Conservation (phyloP, 768 basidiomycete genomes). For the Leccinum broughii region DNA sequence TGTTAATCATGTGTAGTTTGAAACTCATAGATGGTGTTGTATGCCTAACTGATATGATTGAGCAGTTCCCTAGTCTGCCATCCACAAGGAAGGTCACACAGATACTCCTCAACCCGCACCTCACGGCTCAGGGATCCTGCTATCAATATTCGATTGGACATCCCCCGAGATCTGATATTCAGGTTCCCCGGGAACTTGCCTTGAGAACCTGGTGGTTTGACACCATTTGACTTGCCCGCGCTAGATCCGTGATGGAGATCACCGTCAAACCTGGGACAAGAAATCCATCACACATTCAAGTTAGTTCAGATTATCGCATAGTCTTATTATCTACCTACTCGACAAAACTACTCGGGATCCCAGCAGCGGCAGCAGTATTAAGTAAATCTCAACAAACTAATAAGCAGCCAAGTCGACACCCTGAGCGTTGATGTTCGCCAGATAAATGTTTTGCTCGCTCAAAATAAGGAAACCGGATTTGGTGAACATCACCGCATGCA, state of each 20-base stretch:
- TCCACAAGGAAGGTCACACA: background rate
- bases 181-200: too few species aligned
- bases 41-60: background rate
- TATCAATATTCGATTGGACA: background rate
- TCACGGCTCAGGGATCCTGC: background rate
- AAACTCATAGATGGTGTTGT: slow-evolving; percentile 2
- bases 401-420: slow-evolving; percentile 13
- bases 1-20: background rate
- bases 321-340: background rate
- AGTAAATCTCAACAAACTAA: background rate
- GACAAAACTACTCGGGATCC: too few species aligned
- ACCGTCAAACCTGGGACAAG: too few species aligned
- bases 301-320: background rate
- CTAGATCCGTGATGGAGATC: background rate
- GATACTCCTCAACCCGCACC: background rate
- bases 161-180: background rate
- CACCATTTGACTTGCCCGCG: too few species aligned
- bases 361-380: too few species aligned
- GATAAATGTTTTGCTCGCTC: slow-evolving; percentile 38
- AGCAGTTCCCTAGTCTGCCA: background rate
- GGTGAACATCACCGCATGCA: slow-evolving; percentile 41
- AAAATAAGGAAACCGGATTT: slow-evolving; percentile 39
- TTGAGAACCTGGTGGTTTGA: too few species aligned
- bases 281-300: background rate
- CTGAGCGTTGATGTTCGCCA: slow-evolving; percentile 37